Conservation (phyloP, 2,329 filamentous ascomycete genomes). For the Sclerotinia subarctica region DNA sequence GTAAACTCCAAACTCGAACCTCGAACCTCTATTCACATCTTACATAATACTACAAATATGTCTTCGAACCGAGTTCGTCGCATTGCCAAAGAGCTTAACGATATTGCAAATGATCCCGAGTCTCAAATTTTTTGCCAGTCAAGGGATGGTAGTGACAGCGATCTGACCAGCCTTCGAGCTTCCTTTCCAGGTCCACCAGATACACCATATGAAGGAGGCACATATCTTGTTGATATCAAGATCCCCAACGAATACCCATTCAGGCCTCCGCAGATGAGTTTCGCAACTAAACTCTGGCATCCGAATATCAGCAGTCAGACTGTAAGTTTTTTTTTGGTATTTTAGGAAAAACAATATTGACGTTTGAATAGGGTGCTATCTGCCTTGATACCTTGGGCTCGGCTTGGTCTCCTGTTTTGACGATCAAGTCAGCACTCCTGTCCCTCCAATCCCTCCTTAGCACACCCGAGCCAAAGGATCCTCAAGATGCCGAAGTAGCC, state of each 20-base stretch:
- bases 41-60: slow-evolving; percentile 25
- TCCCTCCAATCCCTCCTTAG: slow-evolving; percentile 91
- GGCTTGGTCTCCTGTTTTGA: slow-evolving; percentile 94
- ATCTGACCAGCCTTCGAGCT: slow-evolving; percentile 79
- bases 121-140: slow-evolving; percentile 73
- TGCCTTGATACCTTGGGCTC: slow-evolving; percentile 88
- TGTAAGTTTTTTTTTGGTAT: slow-evolving; percentile 50
- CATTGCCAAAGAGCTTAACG: slow-evolving; percentile 71
- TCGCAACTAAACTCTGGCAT: slow-evolving; percentile 93
- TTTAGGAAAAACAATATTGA: slow-evolving; percentile 15
- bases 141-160: slow-evolving; percentile 52
- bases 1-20: neutral
- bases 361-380: slow-evolving; percentile 73
- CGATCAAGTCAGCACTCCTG: slow-evolving; percentile 91
- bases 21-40: neutral
- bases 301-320: slow-evolving; percentile 95
- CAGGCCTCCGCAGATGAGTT: slow-evolving; percentile 85
- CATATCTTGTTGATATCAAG: slow-evolving; percentile 76
- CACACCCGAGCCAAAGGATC: slow-evolving; percentile 91
- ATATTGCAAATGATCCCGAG: slow-evolving; percentile 69
- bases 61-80: slow-evolving; percentile 45
- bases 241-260: slow-evolving; percentile 92
- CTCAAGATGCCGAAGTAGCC: slow-evolving; percentile 94
- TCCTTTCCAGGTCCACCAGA: slow-evolving; percentile 84
- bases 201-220: slow-evolving; percentile 87